A percentile compares a stretch with the other conserved stretches of the same genome.
These are phyloP conservation scores for Penicillium goetzii DNA, from an alignment of 495 filamentous ascomycete genomes.

Conservation along the genomic window DNA sequence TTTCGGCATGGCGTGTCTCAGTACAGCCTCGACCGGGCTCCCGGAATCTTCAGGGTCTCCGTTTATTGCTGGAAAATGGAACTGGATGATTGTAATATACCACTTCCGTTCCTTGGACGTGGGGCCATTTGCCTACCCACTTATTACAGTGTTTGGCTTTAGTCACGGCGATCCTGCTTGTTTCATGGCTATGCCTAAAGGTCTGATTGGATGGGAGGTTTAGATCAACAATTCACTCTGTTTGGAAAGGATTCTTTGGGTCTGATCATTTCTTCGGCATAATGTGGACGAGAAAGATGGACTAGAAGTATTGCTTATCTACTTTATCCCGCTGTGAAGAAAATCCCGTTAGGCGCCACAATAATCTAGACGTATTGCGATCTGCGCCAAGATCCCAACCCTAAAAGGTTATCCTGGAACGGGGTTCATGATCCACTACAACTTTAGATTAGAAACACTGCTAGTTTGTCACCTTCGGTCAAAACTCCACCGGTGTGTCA, in stretches of 20 bases:
- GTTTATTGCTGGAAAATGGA: neutral
- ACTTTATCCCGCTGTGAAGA: neutral
- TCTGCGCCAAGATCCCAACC: neutral
- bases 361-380: neutral
- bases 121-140: neutral
- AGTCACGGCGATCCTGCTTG: neutral
- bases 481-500: neutral
- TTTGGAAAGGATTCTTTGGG: no score
- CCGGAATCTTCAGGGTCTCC: neutral
- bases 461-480: neutral
- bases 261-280: no score
- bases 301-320: neutral
- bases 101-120: neutral
- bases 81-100: neutral
- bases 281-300: neutral
- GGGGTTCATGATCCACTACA: neutral
- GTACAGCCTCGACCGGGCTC: neutral
- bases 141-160: neutral
- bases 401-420: neutral
- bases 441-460: neutral
- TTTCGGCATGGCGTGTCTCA: conserved; percentile 6
- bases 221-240: no score
- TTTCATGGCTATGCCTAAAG: neutral
- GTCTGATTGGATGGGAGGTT: no score
- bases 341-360: neutral